These are phyloP conservation scores for Jamesozyma spencerorum DNA, from an alignment of 805 yeast genomes.

Conservation along the genomic window DNA sequence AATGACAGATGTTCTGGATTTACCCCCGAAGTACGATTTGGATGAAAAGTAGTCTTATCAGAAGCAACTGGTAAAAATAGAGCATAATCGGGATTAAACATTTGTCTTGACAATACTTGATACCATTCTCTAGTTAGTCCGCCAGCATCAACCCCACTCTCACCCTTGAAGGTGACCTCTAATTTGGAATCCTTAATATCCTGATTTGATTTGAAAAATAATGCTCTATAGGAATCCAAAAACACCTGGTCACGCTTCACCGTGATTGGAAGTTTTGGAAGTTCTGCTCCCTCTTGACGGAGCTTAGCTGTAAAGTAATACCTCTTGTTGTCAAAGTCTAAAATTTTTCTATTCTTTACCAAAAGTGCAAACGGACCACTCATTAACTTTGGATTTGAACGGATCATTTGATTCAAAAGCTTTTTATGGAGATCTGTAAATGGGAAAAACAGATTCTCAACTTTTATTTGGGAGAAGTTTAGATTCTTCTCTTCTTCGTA, in stretches of 20 bases:
- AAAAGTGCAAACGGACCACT: slow-evolving; percentile 90
- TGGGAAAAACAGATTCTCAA: slow-evolving; percentile 69
- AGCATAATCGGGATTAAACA: slow-evolving; percentile 94
- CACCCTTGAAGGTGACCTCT: slow-evolving; percentile 81
- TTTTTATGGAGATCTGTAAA: slow-evolving; percentile 85
- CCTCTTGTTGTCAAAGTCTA: slow-evolving; percentile 91
- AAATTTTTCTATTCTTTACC: slow-evolving; percentile 76
- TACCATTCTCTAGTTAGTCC: slow-evolving; percentile 98
- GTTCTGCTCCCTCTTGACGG: slow-evolving; percentile 39
- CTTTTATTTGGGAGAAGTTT: slow-evolving; percentile 66
- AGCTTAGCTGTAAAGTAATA: slow-evolving; percentile 72
- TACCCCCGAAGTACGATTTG: slow-evolving; percentile 83
- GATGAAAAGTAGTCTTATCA: slow-evolving; percentile 90
- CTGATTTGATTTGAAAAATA: slow-evolving; percentile 68
- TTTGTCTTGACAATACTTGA: slow-evolving; percentile 85
- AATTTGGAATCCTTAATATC: slow-evolving; percentile 65
- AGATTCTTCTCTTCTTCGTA: slow-evolving; percentile 49
- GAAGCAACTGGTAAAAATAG: slow-evolving; percentile 84
- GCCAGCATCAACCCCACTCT: slow-evolving; percentile 96
- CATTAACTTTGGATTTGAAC: slow-evolving; percentile 85
- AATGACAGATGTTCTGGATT: slow-evolving; percentile 89
- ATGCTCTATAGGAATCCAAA: slow-evolving; percentile 75
- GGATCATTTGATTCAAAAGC: slow-evolving; percentile 82
- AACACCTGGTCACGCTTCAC: slow-evolving; percentile 87
- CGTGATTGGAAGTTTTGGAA: slow-evolving; percentile 47